Evolutionary conservation across 371 early-diverging fungal genomes (phyloP).

Genomic region (Saksenaea oblongispora): DNA sequence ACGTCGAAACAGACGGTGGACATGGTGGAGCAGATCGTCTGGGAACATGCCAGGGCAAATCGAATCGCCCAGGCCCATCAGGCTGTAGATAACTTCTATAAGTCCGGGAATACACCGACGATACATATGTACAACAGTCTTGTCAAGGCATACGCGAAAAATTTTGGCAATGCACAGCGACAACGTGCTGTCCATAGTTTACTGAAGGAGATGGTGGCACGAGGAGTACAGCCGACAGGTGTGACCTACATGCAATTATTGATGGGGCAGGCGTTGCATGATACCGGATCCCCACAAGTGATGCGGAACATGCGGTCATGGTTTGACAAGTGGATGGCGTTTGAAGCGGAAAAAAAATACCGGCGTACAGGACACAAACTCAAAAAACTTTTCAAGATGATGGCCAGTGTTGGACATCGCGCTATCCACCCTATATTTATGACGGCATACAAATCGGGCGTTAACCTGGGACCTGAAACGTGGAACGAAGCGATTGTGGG

Average conservation of each 20-base stretch:
- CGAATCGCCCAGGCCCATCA: slow-evolving; percentile 9
- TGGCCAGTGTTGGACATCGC: slow-evolving; percentile 12
- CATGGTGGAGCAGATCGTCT: slow-evolving; percentile 14
- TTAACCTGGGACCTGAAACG: slow-evolving; percentile 2
- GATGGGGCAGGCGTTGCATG: slow-evolving; percentile 11
- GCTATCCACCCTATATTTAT: slow-evolving; percentile 6
- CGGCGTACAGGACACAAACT: slow-evolving; percentile 4
- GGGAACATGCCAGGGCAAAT: slow-evolving; percentile 4
- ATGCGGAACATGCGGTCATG: slow-evolving; percentile 3
- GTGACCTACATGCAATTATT: slow-evolving; percentile 17
- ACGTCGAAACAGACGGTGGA: background rate
- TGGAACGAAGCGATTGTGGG: slow-evolving; percentile 14
- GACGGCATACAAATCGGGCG: background rate
- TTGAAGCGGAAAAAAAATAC: slow-evolving; percentile 6
- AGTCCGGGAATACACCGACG: slow-evolving; percentile 10
- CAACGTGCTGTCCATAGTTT: slow-evolving; percentile 6
- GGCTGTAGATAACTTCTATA: slow-evolving; percentile 9
- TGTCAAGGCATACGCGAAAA: slow-evolving; percentile 12
- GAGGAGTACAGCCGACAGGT: slow-evolving; percentile 5
- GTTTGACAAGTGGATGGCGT: slow-evolving; percentile 6
- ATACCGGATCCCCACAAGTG: background rate
- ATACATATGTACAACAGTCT: slow-evolving; percentile 10
- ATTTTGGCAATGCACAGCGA: slow-evolving; percentile 4
- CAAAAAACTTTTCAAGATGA: slow-evolving; percentile 8
- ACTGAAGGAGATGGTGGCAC: slow-evolving; percentile 14